These are phyloP conservation scores for Trematosphaeria pertusa DNA, from an alignment of 2,329 filamentous ascomycete species.

Conservation along the genomic window DNA sequence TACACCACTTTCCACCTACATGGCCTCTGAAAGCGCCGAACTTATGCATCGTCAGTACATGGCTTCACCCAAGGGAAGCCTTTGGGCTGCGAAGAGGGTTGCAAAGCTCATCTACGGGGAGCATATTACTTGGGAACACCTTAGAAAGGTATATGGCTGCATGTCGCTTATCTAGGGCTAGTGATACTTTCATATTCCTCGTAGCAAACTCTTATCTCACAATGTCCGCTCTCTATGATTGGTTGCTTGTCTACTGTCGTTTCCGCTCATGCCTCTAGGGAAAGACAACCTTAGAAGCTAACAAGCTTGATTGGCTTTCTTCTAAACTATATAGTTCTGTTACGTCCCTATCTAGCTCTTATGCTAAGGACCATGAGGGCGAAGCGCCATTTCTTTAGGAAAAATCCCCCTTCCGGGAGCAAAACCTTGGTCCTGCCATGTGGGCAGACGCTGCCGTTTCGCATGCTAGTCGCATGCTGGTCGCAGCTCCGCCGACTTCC, in stretches of 20 bases:
- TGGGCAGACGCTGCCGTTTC: too few relatives aligned
- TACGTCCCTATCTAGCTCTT: too few relatives aligned
- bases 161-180: conserved; percentile 19
- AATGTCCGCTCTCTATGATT: conserved; percentile 18
- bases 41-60: conserved; percentile 23
- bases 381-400: too few relatives aligned
- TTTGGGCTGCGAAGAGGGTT: conserved; percentile 21
- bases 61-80: conserved; percentile 18
- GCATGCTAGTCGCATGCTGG: too few relatives aligned
- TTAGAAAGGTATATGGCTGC: conserved; percentile 19
- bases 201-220: conserved; percentile 17
- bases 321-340: too few relatives aligned
- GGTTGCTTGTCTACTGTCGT: conserved; percentile 20
- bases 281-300: conserved; percentile 11
- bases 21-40: conserved; percentile 24
- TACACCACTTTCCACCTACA: conserved; percentile 21
- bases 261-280: conserved; percentile 10
- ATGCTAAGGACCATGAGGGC: too few relatives aligned
- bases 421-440: too few relatives aligned
- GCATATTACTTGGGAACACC: conserved; percentile 22
- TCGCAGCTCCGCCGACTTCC: too few relatives aligned
- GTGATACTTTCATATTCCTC: conserved; percentile 12
- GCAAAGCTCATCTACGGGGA: conserved; percentile 23
- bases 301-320: conserved; percentile 12
- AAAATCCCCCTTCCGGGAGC: too few relatives aligned